phyloP scores from a whole-genome alignment of 192 early-diverging fungal species.

The Chytriomyces confervae region DNA sequence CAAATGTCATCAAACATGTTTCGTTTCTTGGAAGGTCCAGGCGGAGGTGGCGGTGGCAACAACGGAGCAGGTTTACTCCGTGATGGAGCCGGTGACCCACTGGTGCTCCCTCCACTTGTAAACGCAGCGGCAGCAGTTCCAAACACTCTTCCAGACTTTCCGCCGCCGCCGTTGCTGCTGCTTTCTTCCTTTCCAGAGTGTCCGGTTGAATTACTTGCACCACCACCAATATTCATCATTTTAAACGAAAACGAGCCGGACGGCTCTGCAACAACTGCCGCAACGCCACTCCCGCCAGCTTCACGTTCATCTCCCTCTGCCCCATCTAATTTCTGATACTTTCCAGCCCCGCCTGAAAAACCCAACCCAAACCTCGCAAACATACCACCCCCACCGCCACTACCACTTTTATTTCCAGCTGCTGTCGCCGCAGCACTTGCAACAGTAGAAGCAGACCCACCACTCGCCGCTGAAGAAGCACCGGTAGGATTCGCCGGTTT shows the following conservation, averaged over 20 bases:
- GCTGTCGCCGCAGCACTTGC: background rate
- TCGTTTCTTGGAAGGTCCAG: slow-evolving; percentile 6
- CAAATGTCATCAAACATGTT: slow-evolving; percentile 33
- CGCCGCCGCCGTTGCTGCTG: background rate
- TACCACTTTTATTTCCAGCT: no score
- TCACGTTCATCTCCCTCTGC: no score
- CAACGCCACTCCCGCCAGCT: slow-evolving; percentile 1
- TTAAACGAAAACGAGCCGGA: background rate
- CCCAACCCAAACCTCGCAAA: slow-evolving; percentile 22
- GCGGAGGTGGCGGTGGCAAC: background rate
- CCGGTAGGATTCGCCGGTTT: background rate
- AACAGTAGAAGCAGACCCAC: background rate
- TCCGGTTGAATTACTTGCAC: background rate
- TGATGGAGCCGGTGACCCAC: background rate
- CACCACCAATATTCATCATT: slow-evolving; percentile 3
- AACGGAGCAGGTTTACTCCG: background rate
- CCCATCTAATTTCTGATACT: slow-evolving; percentile 20
- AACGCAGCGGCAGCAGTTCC: background rate
- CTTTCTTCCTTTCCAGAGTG: background rate
- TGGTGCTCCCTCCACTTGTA: background rate
- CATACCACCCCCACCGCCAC: background rate
- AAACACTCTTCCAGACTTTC: background rate
- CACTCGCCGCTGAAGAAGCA: background rate
- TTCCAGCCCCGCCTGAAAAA: background rate
- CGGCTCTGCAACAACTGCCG: slow-evolving; percentile 7